Evolutionary conservation across 208 protist species (phyloP).

Genomic region (Acanthamoeba triangularis): DNA sequence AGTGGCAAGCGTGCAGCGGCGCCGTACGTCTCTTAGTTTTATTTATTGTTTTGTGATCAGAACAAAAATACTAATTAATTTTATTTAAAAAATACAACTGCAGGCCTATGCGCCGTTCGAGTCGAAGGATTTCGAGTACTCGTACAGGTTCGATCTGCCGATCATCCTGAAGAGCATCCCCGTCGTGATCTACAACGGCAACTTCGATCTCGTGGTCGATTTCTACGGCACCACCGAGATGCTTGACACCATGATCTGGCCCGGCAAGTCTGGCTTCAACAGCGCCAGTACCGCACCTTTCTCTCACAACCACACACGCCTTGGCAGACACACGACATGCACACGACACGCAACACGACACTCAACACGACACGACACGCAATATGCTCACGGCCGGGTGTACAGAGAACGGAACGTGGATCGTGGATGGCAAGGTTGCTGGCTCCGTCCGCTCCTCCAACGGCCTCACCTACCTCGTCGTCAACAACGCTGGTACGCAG

Average conservation of each 20-base stretch:
- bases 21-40: not conserved
- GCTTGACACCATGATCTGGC: conserved; percentile 70
- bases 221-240: conserved; percentile 69
- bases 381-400: not conserved
- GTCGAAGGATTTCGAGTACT: conserved; percentile 75
- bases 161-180: conserved; percentile 26
- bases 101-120: conserved; percentile 73
- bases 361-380: not conserved
- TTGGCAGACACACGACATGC: too few relatives aligned
- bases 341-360: not conserved
- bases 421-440: conserved; percentile 48
- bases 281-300: not conserved
- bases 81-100: too few relatives aligned
- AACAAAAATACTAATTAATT: too few relatives aligned
- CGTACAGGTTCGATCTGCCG: conserved; percentile 60
- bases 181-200: conserved; percentile 70
- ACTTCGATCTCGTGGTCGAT: conserved; percentile 72
- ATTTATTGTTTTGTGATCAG: too few relatives aligned
- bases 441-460: conserved; percentile 16
- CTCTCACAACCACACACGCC: not conserved
- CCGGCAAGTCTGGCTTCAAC: conserved; percentile 43
- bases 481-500: conserved; percentile 33
- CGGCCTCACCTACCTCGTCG: conserved; percentile 54
- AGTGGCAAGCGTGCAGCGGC: conserved; percentile 67
- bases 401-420: conserved; percentile 39